These are phyloP conservation scores for Rhexocercosporidium sp. DNA, from an alignment of 2,329 filamentous ascomycete genomes.

Conservation along the genomic window DNA sequence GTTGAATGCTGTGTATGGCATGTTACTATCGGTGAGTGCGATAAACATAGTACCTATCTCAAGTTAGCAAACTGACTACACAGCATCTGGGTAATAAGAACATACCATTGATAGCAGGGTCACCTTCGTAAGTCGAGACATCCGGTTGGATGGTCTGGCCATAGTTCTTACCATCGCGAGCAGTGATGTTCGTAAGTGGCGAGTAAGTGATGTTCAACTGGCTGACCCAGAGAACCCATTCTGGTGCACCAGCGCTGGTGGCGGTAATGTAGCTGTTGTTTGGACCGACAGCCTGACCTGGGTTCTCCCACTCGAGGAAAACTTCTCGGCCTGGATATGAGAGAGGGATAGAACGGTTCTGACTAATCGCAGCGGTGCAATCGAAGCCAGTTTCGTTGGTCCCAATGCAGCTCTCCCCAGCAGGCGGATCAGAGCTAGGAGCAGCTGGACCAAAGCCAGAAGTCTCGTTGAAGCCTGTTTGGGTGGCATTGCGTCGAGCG, in stretches of 20 bases:
- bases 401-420: slow-evolving; percentile 60
- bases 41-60: slow-evolving; percentile 71
- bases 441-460: slow-evolving; percentile 55
- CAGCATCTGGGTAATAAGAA: not conserved
- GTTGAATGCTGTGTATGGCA: slow-evolving; percentile 78
- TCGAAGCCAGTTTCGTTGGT: slow-evolving; percentile 57
- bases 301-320: slow-evolving; percentile 73
- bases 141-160: slow-evolving; percentile 72
- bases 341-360: slow-evolving; percentile 73
- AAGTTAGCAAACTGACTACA: not conserved
- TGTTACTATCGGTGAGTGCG: slow-evolving; percentile 71
- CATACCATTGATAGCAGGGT: slow-evolving; percentile 61
- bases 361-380: slow-evolving; percentile 68
- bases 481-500: slow-evolving; percentile 66
- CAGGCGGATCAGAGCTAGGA: slow-evolving; percentile 45
- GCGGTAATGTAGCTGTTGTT: slow-evolving; percentile 82
- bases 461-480: slow-evolving; percentile 67
- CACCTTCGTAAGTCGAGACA: slow-evolving; percentile 60
- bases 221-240: slow-evolving; percentile 76
- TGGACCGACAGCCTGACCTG: slow-evolving; percentile 72
- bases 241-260: slow-evolving; percentile 61
- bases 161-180: slow-evolving; percentile 43
- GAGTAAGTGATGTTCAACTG: slow-evolving; percentile 80
- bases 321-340: slow-evolving; percentile 77
- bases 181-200: slow-evolving; percentile 57